A percentile compares a stretch with the other conserved stretches of the same genome.
These are phyloP conservation scores for Leonotis leonurus DNA, from an alignment of 257 asterid species.

Conservation along the genomic window DNA sequence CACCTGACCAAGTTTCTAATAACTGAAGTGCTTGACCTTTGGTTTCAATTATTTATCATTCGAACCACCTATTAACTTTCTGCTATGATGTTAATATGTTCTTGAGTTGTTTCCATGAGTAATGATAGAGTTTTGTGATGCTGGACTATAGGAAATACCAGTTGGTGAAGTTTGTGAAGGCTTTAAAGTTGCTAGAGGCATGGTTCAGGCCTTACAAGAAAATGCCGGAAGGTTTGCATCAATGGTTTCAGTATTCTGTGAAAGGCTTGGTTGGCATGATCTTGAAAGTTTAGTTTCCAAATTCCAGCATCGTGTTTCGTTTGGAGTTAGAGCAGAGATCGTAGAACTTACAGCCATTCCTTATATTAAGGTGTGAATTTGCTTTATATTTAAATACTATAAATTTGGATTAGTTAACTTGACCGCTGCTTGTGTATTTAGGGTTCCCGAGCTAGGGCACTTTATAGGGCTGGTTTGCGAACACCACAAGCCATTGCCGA, in stretches of 20 bases:
- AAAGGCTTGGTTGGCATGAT: conserved; percentile 98
- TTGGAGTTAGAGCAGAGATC: conserved; percentile 98
- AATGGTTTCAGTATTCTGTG: conserved; percentile 96
- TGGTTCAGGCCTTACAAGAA: conserved; percentile 98
- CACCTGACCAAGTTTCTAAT: neutral
- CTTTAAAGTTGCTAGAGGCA: conserved; percentile 93
- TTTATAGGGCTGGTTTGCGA: conserved; percentile 88
- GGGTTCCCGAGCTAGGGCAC: conserved; percentile 99
- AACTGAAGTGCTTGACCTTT: neutral
- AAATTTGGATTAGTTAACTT: conserved; percentile 15
- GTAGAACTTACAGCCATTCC: conserved; percentile 95
- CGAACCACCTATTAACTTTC: neutral
- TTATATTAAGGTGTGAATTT: conserved; percentile 62
- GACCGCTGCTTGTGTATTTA: conserved; percentile 27
- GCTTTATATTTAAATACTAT: conserved; percentile 1
- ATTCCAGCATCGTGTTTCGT: conserved; percentile 93
- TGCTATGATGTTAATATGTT: neutral
- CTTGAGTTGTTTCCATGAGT: conserved; percentile 3
- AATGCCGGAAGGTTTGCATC: conserved; percentile 99
- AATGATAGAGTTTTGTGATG: conserved; percentile 15
- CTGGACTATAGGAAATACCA: conserved; percentile 68
- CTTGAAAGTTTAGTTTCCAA: conserved; percentile 83
- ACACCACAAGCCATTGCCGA: conserved; percentile 96
- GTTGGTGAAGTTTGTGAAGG: conserved; percentile 77
- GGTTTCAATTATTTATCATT: neutral